Conservation (phyloP, 441 rosid genomes). For the Gossypium schwendimanii region DNA sequence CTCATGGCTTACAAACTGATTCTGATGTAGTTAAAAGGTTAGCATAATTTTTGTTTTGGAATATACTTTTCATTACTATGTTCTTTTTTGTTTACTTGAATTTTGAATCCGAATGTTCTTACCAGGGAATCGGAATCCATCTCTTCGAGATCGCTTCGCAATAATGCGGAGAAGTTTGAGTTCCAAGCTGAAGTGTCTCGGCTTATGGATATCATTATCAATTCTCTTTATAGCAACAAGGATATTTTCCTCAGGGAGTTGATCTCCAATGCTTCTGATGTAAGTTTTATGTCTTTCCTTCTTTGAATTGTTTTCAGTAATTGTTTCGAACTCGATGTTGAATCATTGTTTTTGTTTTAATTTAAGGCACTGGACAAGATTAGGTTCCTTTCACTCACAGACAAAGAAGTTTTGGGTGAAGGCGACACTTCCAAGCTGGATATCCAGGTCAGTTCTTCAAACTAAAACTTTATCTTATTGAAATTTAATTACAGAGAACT, state of each 20-base stretch:
- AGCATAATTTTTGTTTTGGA: neutral
- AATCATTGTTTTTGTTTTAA: neutral
- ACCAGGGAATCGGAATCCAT: conserved; percentile 86
- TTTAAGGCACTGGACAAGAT: conserved; percentile 79
- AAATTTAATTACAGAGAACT: neutral
- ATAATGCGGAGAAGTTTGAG: conserved; percentile 79
- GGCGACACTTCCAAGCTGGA: conserved; percentile 86
- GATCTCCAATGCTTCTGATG: conserved; percentile 97
- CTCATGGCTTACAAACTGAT: conserved; percentile 79
- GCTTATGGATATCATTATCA: conserved; percentile 90
- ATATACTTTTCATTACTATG: neutral
- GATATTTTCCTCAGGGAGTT: conserved; percentile 92
- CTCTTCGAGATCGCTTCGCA: conserved; percentile 72
- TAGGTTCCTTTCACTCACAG: conserved; percentile 84
- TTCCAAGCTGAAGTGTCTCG: conserved; percentile 95
- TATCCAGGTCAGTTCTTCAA: conserved; percentile 58
- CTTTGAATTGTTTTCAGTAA: neutral
- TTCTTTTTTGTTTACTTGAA: neutral
- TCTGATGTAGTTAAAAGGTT: conserved; percentile 88
- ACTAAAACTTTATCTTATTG: neutral
- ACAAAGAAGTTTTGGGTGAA: conserved; percentile 84
- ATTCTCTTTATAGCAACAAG: conserved; percentile 92
- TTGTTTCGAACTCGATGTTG: neutral
- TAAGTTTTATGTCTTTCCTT: conserved; percentile 22
- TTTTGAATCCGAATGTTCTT: conserved; percentile 1